Evolutionary conservation across 345 rosid species (phyloP), one percentile per base, ranked within the genome.

Genomic region (Cochlearia excelsa): DNA sequence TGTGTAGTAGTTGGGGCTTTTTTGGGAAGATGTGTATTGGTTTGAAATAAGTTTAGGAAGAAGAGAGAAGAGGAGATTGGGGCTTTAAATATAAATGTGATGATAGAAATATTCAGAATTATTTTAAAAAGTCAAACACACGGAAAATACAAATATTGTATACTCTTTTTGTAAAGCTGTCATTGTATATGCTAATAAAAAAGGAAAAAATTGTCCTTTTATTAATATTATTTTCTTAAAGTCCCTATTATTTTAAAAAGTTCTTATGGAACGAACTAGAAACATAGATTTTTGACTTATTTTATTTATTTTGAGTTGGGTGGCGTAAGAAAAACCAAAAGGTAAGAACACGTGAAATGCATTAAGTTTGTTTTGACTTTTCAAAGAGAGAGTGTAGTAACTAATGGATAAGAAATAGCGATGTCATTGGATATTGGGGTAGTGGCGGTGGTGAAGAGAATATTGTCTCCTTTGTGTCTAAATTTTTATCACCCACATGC

Each of bases 81-180:
- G 73, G 64, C 28, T 69, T 67, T 83, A 73, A 80, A 78, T 70
- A 63, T 71, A 70, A 63, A 57, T 50, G 35, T 28, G 31, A 4
- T 16, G 23, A 59, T 38, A 38, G 72, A 26, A 35, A 45, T 45
- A 11, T 40, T 50, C 63, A 53, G 10, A 65, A 66, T 74, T 65
- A 50, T 16, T 16, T 16, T 16, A 72, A 78, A 81, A 81, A 70
- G 86, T 86, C 90, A 83, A 82, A 74, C 5, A 75, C 86, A 77
- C 82, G 90, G 72, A 50, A 71, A 71, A 52, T 72, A 63, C 70
- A 47, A 33, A 39, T 30, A 61, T 43, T 55, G 67, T 45, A 30
- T 56, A 54, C 73, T 28, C 49, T 16, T 43, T 42, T 49, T 40
- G 11, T 39, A 63, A 42, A 67, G 45, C 64, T 40, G 67, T 47